Base-by-base conservation (phyloP, 2,329 filamentous ascomycete species). In the Cladophialophora yegresii region DNA sequence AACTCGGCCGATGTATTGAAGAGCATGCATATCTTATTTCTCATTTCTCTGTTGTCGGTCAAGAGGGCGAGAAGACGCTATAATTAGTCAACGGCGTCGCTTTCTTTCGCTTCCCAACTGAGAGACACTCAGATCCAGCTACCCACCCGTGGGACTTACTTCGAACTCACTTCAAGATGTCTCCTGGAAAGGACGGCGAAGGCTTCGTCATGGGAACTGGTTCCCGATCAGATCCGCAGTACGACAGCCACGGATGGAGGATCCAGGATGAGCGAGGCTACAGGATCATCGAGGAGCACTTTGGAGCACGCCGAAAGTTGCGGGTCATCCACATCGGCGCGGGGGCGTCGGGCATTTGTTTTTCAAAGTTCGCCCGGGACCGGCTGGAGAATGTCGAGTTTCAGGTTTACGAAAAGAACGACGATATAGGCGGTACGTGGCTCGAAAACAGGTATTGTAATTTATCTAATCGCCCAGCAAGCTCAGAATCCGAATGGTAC, bases 111-210 rank as follows among this genome's bases (percentile, higher is more conserved):
- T n/a, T 16, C 26, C 26, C 26, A 28, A 16, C 4, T 5, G 33
- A 40, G 36, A 40, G 6, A 16, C 4, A n/a, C 36, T 43, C 36
- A 43, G 36, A n/a, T 16, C 36, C 36, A 20, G 36, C 36, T 28
- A 28, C 26, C 26, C 26, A 28, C 26, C 3, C 36, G 6, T 20
- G 36, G 16, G 13, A 7, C 5, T 43, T 28, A 28, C 16, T 20
- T 8, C 16, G 16, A n/a, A n/a, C 36, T 20, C 16, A 43, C 16
- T 43, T n/a, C 36, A 43, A 8, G n/a, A 43, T 43, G 36, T 43
- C 36, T 43, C 36, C 36, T 43, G 36, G 36, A 6, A 54, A 26
- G 28, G 92, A 96, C 5, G 92, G 92, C 58, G 93, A 86, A 63
- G 93, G 86, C 92, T 96, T 97, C 62, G 28, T 12, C 20, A 10